Evolutionary conservation across 805 yeast genomes (phyloP), one percentile per base, ranked within the genome.

Genomic region (Diddensiella transvaalensis): DNA sequence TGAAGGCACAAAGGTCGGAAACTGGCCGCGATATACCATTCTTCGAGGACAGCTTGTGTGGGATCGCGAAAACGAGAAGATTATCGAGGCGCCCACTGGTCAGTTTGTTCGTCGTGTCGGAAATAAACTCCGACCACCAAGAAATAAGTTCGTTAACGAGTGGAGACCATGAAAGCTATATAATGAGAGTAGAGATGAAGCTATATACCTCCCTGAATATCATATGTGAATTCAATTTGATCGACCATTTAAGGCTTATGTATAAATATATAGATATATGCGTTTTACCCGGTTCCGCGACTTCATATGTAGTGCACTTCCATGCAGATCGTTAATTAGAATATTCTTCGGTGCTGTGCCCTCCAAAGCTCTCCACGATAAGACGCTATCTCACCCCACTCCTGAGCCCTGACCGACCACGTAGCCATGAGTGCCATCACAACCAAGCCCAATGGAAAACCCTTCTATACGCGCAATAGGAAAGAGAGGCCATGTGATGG

Each of bases 41-140:
- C 56, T 71, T 19, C 64, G 74, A 47, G 77, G 77, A 2, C 29
- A 59, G 1, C 52, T 68, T 6, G 63, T 64, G 3, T 73, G 67
- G 60, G 65, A 66, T 39, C 60, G 68, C 19, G 67, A 61, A 24
- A 42, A 49, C 15, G 49, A 42, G 15, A 50, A 48, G 30, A 29
- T 42, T 11, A 23, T 40, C 3, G 49, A 48, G 13, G 11, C n/a
- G 23, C 37, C 19, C 21, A 22, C 24, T 10, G 49, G 49, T 1
- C 18, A 18, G 24, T 46, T 46, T 43, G 50, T 47, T 11, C 36
- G 42, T 41, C 42, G 50, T n/a, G 29, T 30, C 17, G 50, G 42
- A 2, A 47, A 47, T 42, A 36, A 30, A 29, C 42, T 47, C 32
- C 42, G 29, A 19, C n/a, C 42, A 8, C 49, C 49, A 13, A 26